Evolutionary conservation across 495 filamentous ascomycete genomes (phyloP), one percentile per base, ranked within the genome.

Genomic region (Aspergillus bertholletiae): DNA sequence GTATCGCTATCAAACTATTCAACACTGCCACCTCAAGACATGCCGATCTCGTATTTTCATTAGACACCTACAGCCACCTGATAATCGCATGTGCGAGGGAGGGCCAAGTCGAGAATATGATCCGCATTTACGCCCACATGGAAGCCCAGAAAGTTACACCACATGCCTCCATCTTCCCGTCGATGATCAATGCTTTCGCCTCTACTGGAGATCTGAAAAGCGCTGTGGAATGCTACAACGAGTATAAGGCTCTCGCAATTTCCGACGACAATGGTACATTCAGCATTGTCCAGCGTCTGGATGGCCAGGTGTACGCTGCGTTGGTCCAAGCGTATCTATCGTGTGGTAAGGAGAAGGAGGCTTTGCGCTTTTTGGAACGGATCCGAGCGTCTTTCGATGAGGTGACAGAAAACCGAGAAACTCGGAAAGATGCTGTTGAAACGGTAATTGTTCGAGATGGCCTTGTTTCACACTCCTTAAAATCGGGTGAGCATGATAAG

Each of bases 191-290:
- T 35, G 91, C 90, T 0, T 97, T 96, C 64, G 91, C 88, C 41
- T 80, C 80, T 26, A 79, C 79, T 5, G 86, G 90, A 15, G 90
- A 98, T 62, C 77, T 97, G 34, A 76, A 79, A 62, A 93, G 88
- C 57, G 95, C 90, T n/a, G 86, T 96, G 11, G 94, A 97, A 62
- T 90, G 89, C 73, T 97, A 96, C 73, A 89, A 95, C 59, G 90
- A 92, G 69, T 98, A 97, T 78, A 90, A 88, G 63, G 76, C 79
- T 11, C 79, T 96, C 15, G 93, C 90, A 24, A 81, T 94, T 56
- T 85, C 84, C 24, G 80, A 94, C 60, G 88, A 96, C 69, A 80
- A 80, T 32, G 91, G 91, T 23, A 80, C 86, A 41, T 77, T 85
- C 51, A 80, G 79, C n/a, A 75, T 88, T 27, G 79, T 85, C 32